These are phyloP conservation scores for Penicillium sp. DNA, from an alignment of 2,329 filamentous ascomycete genomes.

Conservation along the genomic window DNA sequence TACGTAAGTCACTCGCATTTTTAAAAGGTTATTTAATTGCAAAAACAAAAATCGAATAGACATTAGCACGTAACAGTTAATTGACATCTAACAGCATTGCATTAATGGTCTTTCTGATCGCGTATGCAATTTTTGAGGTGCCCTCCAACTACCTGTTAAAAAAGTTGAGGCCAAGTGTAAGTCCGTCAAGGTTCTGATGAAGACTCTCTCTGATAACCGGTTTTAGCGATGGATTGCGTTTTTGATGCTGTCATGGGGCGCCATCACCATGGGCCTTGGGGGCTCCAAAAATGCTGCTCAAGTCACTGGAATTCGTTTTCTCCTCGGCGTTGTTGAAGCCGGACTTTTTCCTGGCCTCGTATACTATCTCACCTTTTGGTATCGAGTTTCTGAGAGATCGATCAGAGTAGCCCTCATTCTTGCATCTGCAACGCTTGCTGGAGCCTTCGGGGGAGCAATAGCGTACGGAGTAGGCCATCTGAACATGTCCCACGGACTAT, in stretches of 20 bases:
- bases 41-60: no score
- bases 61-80: background rate
- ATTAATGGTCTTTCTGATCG: constrained; percentile 47
- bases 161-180: constrained; percentile 42
- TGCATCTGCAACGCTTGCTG: constrained; percentile 53
- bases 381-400: constrained; percentile 53
- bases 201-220: background rate
- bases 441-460: constrained; percentile 52
- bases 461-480: constrained; percentile 51
- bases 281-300: constrained; percentile 41
- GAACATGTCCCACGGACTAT: constrained; percentile 25
- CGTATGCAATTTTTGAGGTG: constrained; percentile 49
- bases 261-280: constrained; percentile 46
- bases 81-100: constrained; percentile 33
- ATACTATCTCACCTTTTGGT: constrained; percentile 52
- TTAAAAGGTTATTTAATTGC: background rate
- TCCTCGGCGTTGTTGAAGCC: constrained; percentile 50
- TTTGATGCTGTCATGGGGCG: constrained; percentile 49
- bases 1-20: constrained; percentile 38
- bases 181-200: constrained; percentile 3
- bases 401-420: constrained; percentile 56
- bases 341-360: constrained; percentile 50
- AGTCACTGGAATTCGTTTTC: constrained; percentile 45
- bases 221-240: constrained; percentile 46
- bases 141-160: constrained; percentile 51